Base-by-base conservation (phyloP, 805 yeast species). In the Candida manassasensis region DNA sequence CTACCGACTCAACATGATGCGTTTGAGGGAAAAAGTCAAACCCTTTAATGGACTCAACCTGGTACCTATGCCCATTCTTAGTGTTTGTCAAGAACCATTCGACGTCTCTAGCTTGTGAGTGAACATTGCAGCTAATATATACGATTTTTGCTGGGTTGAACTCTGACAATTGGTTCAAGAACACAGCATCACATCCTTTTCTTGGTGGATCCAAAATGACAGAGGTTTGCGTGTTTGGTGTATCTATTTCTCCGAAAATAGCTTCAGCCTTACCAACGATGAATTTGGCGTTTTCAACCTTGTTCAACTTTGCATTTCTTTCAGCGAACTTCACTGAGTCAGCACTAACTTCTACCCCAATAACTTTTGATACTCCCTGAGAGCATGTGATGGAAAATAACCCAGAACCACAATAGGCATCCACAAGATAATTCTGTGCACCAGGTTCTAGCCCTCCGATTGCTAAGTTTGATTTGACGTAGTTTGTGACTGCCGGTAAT, bases 1-100 rank as follows among this genome's bases (percentile, higher is more conserved):
- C 90, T 13, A 86, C 86, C 53, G 90, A 78, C 57, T 86, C 96
- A 25, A 86, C 95, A 52, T 86, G 96, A 50, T 87, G 90, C 0
- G 96, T 87, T 61, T 87, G 95, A 3, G 96, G 96, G 68, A 93
- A 93, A 64, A 93, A 90, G 59, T 93, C 98, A 57, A 93, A 93
- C 1, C 98, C 98, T 52, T 87, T 79, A 16, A 93, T 69, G 47
- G 90, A 81, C 46, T 86, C 95, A 30, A 93, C 73, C 39, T 63
- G 64, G 63, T 87, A 93, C 26, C 71, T 52, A 6, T 55, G 47
- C 3, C 93, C 93, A 45, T 77, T 67, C 22, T 63, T 69, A 6
- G 90, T 80, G 24, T 79, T 71, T 42, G 72, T 75, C 38, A 89
- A 57, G 52, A 93, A 84, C 67, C 79, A 88, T 47, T 86, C 90